These are phyloP conservation scores for Macrotyloma uniflorum DNA, from an alignment of 306 rosid species.

Conservation along the genomic window DNA sequence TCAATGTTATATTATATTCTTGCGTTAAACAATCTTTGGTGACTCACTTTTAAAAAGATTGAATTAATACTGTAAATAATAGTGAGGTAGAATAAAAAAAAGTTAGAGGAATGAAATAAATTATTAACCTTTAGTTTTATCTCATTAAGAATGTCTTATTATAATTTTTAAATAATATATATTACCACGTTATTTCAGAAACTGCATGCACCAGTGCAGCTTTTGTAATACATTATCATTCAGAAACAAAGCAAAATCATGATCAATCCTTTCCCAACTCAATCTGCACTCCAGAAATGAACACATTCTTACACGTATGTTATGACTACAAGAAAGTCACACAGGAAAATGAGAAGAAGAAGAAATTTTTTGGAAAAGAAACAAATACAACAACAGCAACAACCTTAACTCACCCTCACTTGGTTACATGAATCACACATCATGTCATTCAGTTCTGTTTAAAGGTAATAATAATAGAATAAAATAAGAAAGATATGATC, in stretches of 20 bases:
- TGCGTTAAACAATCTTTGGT: too few species aligned
- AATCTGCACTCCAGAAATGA: not conserved
- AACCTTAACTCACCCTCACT: not conserved
- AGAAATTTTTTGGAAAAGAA: not conserved
- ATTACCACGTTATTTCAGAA: conserved; percentile 12
- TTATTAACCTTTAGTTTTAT: too few species aligned
- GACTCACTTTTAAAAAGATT: too few species aligned
- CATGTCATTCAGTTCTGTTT: not conserved
- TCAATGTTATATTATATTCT: too few species aligned
- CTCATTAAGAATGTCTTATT: too few species aligned
- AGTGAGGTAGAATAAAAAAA: too few species aligned
- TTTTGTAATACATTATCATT: not conserved
- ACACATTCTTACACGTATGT: not conserved
- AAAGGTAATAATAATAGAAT: not conserved
- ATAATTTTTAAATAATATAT: too few species aligned
- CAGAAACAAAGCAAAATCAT: not conserved
- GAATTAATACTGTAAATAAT: too few species aligned
- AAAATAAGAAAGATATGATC: too few species aligned
- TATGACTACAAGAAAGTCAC: not conserved
- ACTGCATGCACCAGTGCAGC: not conserved
- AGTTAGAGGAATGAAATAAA: too few species aligned
- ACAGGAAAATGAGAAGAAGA: not conserved
- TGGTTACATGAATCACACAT: not conserved
- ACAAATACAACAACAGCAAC: not conserved
- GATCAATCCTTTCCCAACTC: not conserved